These are phyloP conservation scores for Exophiala xenobiotica DNA, from an alignment of 2,329 filamentous ascomycete species.

Conservation along the genomic window DNA sequence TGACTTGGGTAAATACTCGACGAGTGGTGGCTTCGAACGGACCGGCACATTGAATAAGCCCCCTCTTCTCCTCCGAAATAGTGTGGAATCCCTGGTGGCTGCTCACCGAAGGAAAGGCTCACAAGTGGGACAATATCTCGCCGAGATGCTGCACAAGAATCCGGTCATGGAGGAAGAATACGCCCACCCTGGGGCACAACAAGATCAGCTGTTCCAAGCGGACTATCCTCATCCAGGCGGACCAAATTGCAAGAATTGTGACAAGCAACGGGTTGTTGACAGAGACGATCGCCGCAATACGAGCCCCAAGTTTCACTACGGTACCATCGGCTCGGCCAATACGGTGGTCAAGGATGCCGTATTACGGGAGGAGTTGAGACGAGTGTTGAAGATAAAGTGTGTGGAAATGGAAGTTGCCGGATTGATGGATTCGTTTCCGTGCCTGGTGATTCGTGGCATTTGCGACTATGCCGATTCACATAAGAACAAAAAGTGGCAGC, in stretches of 20 bases:
- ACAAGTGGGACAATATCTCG: constrained; percentile 1
- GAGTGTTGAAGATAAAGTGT: constrained; percentile 5
- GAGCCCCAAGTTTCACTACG: constrained; percentile 29
- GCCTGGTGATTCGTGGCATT: constrained; percentile 30
- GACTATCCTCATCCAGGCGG: constrained; percentile 5
- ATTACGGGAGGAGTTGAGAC: constrained; percentile 16
- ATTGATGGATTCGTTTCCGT: constrained; percentile 26
- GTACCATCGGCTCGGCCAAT: constrained; percentile 33
- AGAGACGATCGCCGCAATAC: neutral
- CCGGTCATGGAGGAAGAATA: constrained; percentile 9
- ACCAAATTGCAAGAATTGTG: constrained; percentile 2
- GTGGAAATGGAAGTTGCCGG: constrained; percentile 31
- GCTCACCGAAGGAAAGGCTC: neutral
- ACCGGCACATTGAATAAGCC: constrained; percentile 20
- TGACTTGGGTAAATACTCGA: constrained; percentile 22
- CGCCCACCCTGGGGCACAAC: constrained; percentile 1
- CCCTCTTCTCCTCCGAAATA: constrained; percentile 20
- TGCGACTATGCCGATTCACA: constrained; percentile 31
- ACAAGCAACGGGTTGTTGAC: neutral
- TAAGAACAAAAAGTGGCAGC: constrained; percentile 30
- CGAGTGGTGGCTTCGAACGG: constrained; percentile 1
- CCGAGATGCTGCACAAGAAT: neutral
- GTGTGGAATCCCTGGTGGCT: constrained; percentile 21
- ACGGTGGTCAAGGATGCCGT: constrained; percentile 30
- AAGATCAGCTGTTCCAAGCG: constrained; percentile 11